These are phyloP conservation scores for Lodderomyces oxycetoniae DNA, from an alignment of 1,139 yeast species.

Conservation along the genomic window DNA sequence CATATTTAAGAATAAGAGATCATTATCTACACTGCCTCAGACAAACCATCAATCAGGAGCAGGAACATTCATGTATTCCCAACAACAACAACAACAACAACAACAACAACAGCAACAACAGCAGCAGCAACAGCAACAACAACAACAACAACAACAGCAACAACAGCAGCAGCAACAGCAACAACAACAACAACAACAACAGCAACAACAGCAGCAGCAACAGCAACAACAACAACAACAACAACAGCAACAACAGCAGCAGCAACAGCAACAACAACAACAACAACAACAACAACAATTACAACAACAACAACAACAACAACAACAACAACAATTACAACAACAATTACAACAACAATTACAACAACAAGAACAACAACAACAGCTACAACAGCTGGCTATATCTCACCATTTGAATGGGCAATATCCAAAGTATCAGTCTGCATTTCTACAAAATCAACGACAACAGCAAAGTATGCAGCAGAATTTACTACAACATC, in stretches of 20 bases:
- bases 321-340: slow-evolving; percentile 1
- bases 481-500: too few species aligned
- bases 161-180: background rate
- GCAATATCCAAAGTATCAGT: too few species aligned
- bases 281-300: slow-evolving; percentile 2
- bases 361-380: background rate
- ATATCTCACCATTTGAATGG: too few species aligned
- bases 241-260: background rate
- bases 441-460: too few species aligned
- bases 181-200: too few species aligned
- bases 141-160: background rate
- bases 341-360: slow-evolving; percentile 2
- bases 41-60: background rate
- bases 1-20: background rate
- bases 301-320: background rate
- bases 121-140: slow-evolving; percentile 1
- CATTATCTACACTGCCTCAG: background rate
- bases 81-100: background rate
- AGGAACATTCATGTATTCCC: background rate
- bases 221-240: background rate
- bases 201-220: background rate
- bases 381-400: too few species aligned
- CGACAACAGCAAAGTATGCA: too few species aligned
- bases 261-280: slow-evolving; percentile 2
- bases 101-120: background rate